Base-by-base conservation (phyloP, 176 grass and related monocot genomes). In the Oryza glaberrima region DNA sequence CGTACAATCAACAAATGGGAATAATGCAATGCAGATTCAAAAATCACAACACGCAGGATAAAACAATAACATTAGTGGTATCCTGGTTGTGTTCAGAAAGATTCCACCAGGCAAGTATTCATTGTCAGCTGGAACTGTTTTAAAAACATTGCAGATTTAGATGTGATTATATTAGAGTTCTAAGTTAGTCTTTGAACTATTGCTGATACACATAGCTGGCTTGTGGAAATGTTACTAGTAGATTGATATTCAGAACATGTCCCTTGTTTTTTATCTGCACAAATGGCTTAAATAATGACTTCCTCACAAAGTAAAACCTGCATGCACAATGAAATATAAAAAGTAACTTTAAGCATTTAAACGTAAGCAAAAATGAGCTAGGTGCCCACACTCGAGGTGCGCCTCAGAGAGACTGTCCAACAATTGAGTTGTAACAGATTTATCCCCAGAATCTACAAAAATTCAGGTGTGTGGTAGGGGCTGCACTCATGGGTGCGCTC, bases 81-180 rank as follows among this genome's bases (percentile, higher is more conserved):
- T 44, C 52, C 36, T 49, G 63, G 26, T 64, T 75, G 51, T 89
- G 65, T 64, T 26, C 63, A 69, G 65, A 34, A 67, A 32, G 60
- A 78, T 64, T 71, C 56, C 76, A 78, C 40, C 52, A 16, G 40
- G 52, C 80, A 83, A 5, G n/a, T 74, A 67, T 71, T 19, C 6
- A 30, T 65, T 43, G 67, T 54, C 81, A 73, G 11, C 32, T 52
- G n/a, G 25, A 36, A 36, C 16, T 16, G 7, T 72, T 72, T 69
- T 35, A 28, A 35, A 81, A 82, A 49, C 20, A 23, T 72, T 65
- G 66, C 43, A 78, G 65, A 88, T 70, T 65, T 63, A 70, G 43
- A 32, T 65, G 82, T 52, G 30, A 63, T 70, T 78, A 64, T 56
- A 79, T 73, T 79, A 48, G 47, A 65, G 64, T 38, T 64, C 40